A percentile compares a stretch with the other conserved stretches of the same genome.
Evolutionary conservation across 768 basidiomycete genomes (phyloP).

Genomic region (Saitozyma podzolica): DNA sequence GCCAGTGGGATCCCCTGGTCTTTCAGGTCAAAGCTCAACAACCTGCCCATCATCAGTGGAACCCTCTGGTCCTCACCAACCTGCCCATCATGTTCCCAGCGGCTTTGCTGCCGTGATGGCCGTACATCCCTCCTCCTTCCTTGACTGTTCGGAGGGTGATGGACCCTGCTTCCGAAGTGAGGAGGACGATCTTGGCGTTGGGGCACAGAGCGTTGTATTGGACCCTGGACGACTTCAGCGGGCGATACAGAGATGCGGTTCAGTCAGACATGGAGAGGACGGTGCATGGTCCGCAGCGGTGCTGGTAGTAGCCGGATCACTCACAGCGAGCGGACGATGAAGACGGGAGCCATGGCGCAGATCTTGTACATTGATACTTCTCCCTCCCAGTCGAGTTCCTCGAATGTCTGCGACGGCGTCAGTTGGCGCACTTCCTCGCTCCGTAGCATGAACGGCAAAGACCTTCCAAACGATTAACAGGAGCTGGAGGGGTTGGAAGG

Average conservation of each 20-base stretch:
- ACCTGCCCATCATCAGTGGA: constrained; percentile 55
- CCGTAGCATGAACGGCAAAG: background rate
- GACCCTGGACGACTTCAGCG: constrained; percentile 16
- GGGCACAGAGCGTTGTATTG: constrained; percentile 39
- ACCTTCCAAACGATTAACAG: no score
- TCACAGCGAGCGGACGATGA: constrained; percentile 27
- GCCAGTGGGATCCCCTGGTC: constrained; percentile 54
- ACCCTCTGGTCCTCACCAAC: no score
- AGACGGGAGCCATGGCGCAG: constrained; percentile 56
- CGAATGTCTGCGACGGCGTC: constrained; percentile 49
- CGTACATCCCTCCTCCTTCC: constrained; percentile 60
- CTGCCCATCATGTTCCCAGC: constrained; percentile 59
- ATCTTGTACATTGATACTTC: constrained; percentile 58
- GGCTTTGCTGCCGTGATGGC: constrained; percentile 59
- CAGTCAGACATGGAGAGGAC: background rate
- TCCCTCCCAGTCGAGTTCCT: constrained; percentile 53
- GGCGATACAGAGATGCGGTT: background rate
- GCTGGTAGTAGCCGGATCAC: background rate
- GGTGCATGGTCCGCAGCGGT: background rate
- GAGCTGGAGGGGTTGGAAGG: no score
- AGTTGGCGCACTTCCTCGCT: background rate
- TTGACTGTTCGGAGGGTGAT: constrained; percentile 55
- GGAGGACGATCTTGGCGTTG: constrained; percentile 55
- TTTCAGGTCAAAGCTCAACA: constrained; percentile 55
- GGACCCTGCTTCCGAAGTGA: constrained; percentile 59